Conservation (phyloP, 2,329 filamentous ascomycete genomes). For the Aspergillus fumigatiaffinis region DNA sequence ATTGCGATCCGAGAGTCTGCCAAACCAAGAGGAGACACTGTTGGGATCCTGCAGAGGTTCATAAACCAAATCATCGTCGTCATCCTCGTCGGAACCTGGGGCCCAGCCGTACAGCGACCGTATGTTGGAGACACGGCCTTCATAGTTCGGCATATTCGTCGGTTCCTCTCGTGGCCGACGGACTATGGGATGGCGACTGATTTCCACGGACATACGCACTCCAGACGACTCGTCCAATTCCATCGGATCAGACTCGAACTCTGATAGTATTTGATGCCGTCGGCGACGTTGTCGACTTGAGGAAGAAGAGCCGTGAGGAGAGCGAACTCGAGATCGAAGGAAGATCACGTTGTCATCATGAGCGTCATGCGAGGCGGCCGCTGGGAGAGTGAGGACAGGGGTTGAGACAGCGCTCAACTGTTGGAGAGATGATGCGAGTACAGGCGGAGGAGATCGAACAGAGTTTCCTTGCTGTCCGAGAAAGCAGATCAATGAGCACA, state of each 20-base stretch:
- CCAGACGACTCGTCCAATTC: conserved; percentile 31
- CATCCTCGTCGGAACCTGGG: conserved; percentile 42
- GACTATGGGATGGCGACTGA: conserved; percentile 42
- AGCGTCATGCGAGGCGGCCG: conserved; percentile 42
- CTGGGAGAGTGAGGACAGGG: conserved; percentile 49
- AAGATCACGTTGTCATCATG: conserved; percentile 50
- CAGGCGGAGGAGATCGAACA: conserved; percentile 18
- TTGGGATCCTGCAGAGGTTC: conserved; percentile 27
- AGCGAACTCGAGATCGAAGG: conserved; percentile 40
- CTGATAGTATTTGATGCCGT: conserved; percentile 22
- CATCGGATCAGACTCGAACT: conserved; percentile 33
- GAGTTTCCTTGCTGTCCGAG: conserved; percentile 23
- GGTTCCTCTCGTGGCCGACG: conserved; percentile 40
- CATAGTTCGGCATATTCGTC: conserved; percentile 49
- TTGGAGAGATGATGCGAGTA: conserved; percentile 42
- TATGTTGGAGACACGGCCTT: conserved; percentile 50
- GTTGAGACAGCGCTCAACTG: conserved; percentile 46
- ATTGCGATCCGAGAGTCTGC: conserved; percentile 24
- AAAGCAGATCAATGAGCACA: conserved; percentile 13
- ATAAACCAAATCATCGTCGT: conserved; percentile 25
- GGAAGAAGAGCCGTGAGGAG: conserved; percentile 23
- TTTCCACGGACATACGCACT: conserved; percentile 28
- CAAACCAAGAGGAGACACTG: conserved; percentile 25
- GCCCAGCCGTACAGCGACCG: conserved; percentile 61
- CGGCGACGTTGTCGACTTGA: conserved; percentile 32